Base-by-base conservation (phyloP, 1,139 yeast species). In the Saccharomyces uvarum region DNA sequence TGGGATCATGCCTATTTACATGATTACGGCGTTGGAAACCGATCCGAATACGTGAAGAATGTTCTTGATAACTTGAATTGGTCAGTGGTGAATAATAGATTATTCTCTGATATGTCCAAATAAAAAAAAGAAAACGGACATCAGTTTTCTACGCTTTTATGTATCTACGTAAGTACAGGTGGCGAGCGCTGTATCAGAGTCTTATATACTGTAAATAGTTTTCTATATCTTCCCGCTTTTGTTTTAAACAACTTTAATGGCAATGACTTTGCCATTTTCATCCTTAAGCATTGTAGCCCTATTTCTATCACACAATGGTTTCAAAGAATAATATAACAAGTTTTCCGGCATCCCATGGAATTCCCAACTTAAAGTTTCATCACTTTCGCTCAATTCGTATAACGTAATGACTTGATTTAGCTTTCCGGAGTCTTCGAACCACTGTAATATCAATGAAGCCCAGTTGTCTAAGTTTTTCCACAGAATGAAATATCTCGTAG, bases 1-100 rank as follows among this genome's bases (percentile, higher is more conserved):
- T 91, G 98, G 97, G 96, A 91, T 69, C 81, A 83, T 61, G 89
- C 97, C 24, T 93, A 84, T 70, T 66, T 89, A 53, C 73, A 79
- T 21, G 99, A 93, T 70, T 93, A 84, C 71, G 97, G 97, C 31
- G 79, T 88, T 46, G 78, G 74, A 52, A 95, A 95, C 47, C 86
- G 84, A 72, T 77, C 80, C 38, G 81, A 83, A 59, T 93, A 87
- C 70, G 78, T 93, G 65, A 81, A 81, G 58, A 84, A 83, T 55
- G 81, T 87, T 68, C 86, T 96, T 85, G 78, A 84, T 52, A 79
- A 88, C 62, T 80, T 91, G 62, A 83, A 93, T 72, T 93, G 99
- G 99, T 81, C 84, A 57, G 91, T 87, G 53, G 81, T 91, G 52
- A 86, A 84, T 69, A 75, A 75, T 63, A 81, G 96, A 67, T 68